Conservation (phyloP, 2,329 filamentous ascomycete species). For the Pyrenophora tritici-repentis region DNA sequence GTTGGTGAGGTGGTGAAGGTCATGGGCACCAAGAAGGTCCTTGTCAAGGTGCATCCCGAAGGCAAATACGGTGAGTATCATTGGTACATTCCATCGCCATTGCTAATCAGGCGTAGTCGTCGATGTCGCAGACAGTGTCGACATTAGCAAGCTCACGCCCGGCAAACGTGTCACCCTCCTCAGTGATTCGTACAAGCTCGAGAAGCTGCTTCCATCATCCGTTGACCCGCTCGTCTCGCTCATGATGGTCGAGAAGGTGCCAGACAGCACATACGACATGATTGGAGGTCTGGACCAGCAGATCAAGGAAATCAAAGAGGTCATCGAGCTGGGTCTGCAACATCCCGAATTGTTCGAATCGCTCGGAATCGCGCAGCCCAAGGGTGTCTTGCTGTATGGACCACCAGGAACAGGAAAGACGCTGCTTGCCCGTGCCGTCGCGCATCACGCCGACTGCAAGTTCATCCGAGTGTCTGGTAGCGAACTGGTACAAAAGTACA, state of each 20-base stretch:
- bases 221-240: conserved; percentile 98
- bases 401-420: conserved; percentile 98
- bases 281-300: conserved; percentile 98
- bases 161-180: conserved; percentile 97
- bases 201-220: conserved; percentile 97
- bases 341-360: conserved; percentile 98
- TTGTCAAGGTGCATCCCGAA: conserved; percentile 98
- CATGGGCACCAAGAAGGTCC: conserved; percentile 98
- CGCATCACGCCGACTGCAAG: conserved; percentile 98
- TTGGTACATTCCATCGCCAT: background rate
- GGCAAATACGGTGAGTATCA: conserved; percentile 89
- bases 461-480: conserved; percentile 97
- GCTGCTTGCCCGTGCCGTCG: conserved; percentile 88
- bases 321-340: conserved; percentile 97
- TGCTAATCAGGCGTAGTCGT: conserved; percentile 68
- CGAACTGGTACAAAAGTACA: conserved; percentile 98
- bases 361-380: conserved; percentile 97
- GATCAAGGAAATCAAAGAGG: conserved; percentile 99
- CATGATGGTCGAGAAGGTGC: conserved; percentile 99
- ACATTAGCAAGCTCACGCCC: conserved; percentile 92
- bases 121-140: conserved; percentile 91
- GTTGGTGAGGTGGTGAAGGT: conserved; percentile 99
- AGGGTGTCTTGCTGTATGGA: conserved; percentile 94
- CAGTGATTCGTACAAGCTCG: conserved; percentile 97
- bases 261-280: conserved; percentile 99